Base-by-base conservation (phyloP, 139 green algal species). In the Coccomyxa sp. region DNA sequence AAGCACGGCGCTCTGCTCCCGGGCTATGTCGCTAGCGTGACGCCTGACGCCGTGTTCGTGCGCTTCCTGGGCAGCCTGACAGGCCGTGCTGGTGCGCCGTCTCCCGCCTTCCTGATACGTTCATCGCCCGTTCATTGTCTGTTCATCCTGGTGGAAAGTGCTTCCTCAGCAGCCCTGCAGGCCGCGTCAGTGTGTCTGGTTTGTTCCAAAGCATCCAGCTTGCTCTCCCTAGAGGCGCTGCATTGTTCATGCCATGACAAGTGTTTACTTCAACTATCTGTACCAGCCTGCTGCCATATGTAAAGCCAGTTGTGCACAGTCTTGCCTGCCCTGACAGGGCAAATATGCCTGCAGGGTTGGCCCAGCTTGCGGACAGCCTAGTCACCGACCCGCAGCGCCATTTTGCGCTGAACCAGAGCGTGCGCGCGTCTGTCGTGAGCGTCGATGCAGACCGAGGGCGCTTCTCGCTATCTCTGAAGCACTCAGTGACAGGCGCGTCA, bases 11-110 rank as follows among this genome's bases (percentile, higher is more conserved):
- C 79, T 18, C 36, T 92, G 27, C 75, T 93, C 54, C 83, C 93
- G 2, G 95, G 93, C 36, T 98, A 94, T 55, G 90, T 98, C 7
- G 90, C 90, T 10, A 89, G 38, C 36, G 83, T 97, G 1, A 95
- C 87, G 0, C 27, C 50, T 0, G 88, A 95, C 68, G 88, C 88
- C 16, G 89, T 93, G 3, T 98, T 95, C 81, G 95, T 99, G 38
- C 85, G 92, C 40, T 98, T 98, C 83, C 80, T 96, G 40, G 88
- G 84, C 0, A 79, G 88, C 24, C 80, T 96, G 6, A 97, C 93
- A 37, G 95, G 90, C 41, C 79, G 91, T 58, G 44, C 44, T 58
- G 44, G 44, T 58, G 44, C 44, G 44, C 14, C 14, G 12, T 14
- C 44, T 58, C 44, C 44, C 44, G 44, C 12, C 14, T 14, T 58